Evolutionary conservation across 306 rosid genomes (phyloP).

Genomic region (Coriaria nepalensis): DNA sequence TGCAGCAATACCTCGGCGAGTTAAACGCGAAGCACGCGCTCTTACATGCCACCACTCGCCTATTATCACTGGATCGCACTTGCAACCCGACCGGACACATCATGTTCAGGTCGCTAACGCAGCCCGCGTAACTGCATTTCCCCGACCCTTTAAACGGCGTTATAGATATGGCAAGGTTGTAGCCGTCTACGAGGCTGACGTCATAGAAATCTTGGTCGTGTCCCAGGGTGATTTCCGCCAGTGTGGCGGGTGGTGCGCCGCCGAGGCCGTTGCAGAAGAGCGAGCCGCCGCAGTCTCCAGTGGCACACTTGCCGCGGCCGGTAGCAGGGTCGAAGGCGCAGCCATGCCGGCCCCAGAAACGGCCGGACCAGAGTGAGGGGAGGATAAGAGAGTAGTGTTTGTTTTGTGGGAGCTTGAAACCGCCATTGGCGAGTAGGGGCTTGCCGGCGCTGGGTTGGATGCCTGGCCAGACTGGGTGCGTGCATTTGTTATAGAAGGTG

Average conservation of each 20-base stretch:
- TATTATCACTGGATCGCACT: slow-evolving; percentile 46
- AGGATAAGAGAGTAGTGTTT: slow-evolving; percentile 42
- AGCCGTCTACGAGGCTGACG: slow-evolving; percentile 87
- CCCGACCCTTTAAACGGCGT: slow-evolving; percentile 63
- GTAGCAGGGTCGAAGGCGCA: slow-evolving; percentile 71
- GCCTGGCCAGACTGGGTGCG: slow-evolving; percentile 90
- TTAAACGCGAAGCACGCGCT: slow-evolving; percentile 86
- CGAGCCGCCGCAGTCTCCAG: slow-evolving; percentile 87
- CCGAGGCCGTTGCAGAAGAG: slow-evolving; percentile 82
- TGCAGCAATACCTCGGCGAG: slow-evolving; percentile 76
- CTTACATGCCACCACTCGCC: slow-evolving; percentile 65
- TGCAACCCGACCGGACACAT: slow-evolving; percentile 92
- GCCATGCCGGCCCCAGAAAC: slow-evolving; percentile 96
- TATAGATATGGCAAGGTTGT: slow-evolving; percentile 71
- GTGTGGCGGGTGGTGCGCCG: slow-evolving; percentile 76
- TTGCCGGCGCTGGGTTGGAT: slow-evolving; percentile 79
- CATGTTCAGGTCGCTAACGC: slow-evolving; percentile 69
- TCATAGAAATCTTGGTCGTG: slow-evolving; percentile 82
- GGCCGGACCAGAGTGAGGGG: slow-evolving; percentile 90
- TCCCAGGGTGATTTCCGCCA: slow-evolving; percentile 80
- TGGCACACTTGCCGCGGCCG: slow-evolving; percentile 73
- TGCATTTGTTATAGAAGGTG: slow-evolving; percentile 56
- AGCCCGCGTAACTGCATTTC: slow-evolving; percentile 73
- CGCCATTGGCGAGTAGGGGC: slow-evolving; percentile 74
- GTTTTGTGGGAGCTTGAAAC: slow-evolving; percentile 57